Evolutionary conservation across 305 asterid species (phyloP).

Genomic region (Solanum aculeatissimum): DNA sequence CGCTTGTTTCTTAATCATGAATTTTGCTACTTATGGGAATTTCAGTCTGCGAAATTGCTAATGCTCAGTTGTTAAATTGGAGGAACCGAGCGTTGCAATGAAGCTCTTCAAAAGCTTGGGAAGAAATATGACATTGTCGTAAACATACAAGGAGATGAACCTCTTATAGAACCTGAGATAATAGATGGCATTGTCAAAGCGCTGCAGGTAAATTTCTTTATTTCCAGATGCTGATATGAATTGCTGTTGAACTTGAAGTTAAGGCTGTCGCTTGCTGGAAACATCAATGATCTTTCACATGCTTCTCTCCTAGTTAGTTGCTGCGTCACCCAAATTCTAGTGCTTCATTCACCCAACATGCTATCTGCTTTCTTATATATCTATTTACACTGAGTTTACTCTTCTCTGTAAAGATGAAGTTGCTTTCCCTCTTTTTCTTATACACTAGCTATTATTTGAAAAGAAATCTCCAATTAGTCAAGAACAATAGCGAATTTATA

Average conservation of each 20-base stretch:
- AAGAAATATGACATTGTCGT: slow-evolving; percentile 73
- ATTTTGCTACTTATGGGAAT: not conserved
- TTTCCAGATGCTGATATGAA: not conserved
- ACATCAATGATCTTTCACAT: not conserved
- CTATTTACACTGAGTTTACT: not conserved
- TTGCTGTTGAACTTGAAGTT: not conserved
- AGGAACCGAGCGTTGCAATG: slow-evolving; percentile 93
- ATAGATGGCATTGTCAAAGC: slow-evolving; percentile 87
- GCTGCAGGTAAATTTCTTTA: slow-evolving; percentile 42
- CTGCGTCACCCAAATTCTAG: not conserved
- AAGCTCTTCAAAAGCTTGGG: slow-evolving; percentile 68
- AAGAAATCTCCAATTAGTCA: not conserved
- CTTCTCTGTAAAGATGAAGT: not conserved
- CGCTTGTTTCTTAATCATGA: not conserved
- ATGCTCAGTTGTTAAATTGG: not conserved
- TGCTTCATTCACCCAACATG: not conserved
- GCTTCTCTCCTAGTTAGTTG: not conserved
- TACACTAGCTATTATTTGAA: not conserved
- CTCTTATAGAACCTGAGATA: slow-evolving; percentile 89
- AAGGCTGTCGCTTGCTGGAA: not conserved
- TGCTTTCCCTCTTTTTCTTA: not conserved
- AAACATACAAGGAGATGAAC: slow-evolving; percentile 97
- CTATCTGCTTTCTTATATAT: not conserved
- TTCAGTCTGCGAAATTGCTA: not conserved
- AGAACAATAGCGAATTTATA: not conserved